Base-by-base conservation (phyloP, 2,329 filamentous ascomycete species). In the Dactylonectria estremocensis region DNA sequence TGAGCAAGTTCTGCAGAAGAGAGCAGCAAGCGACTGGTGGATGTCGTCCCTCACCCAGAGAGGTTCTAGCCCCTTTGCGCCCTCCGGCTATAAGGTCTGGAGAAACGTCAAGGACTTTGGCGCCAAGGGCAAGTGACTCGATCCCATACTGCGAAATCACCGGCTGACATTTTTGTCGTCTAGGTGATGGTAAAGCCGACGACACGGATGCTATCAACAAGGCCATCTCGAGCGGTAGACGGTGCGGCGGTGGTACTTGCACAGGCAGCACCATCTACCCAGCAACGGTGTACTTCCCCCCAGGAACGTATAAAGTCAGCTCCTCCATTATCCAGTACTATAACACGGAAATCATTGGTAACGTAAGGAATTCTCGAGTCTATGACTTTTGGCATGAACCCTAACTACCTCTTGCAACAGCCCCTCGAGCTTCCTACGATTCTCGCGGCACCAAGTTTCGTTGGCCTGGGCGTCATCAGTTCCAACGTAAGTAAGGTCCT, bases 241-340 rank as follows among this genome's bases (percentile, higher is more conserved):
- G 83, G 16, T 79, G 77, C 31, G 78, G 77, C 5, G 35, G 54
- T 20, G 49, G 69, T 18, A 43, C 14, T 43, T 79, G 75, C 55
- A 55, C 24, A 0, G 49, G 86, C 3, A 82, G 83, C n/a, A 77
- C 76, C 8, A 67, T 68, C 5, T 53, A 58, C 5, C 69, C 66
- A 9, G 77, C 76, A 14, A 43, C 72, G 7, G 69, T 79, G 14
- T 78, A 77, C 61, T 78, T 79, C 63, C 77, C 78, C 2, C 64
- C 75, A 1, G 89, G 89, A 48, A 90, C 85, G 0, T 92, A 92
- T 72, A 58, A 88, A 1, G 83, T 90, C 61, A 89, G 84, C 54
- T 79, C 81, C 0, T 82, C 24, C 5, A 88, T 92, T 66, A 84
- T 89, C 58, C 84, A 89, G 72, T 90, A 88, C 72, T 92, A 91